Evolutionary conservation across 345 rosid species (phyloP), one percentile per base, ranked within the genome.

Genomic region (Lepidium aucheri): DNA sequence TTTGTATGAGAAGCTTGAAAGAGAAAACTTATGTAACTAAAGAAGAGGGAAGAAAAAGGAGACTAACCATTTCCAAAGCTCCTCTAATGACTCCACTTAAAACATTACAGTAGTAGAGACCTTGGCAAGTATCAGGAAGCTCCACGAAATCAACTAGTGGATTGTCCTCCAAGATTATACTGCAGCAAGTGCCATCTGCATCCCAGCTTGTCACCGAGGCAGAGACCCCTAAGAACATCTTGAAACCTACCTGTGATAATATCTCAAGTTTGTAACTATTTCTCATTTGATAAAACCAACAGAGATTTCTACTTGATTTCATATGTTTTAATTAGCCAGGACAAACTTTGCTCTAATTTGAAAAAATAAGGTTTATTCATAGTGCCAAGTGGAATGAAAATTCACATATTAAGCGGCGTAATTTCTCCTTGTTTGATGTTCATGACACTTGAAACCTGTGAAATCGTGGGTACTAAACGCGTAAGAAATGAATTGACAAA

Each of bases 121-220:
- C 98, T 83, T 86, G 97, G 53, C 95, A 89, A 46, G 84, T 83
- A 77, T 93, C 97, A 7, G 98, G 98, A 67, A 90, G 96, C 75
- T 90, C 98, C 52, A 90, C 98, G 45, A 90, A 90, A 66, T 93
- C 97, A 52, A 88, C 97, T 20, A 93, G 76, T 44, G 97, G 98
- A 75, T 90, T 93, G 70, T 93, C 98, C 54, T 88, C 97, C 77
- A 93, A 81, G 70, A 88, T 54, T 47, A 90, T 77, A 72, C 82
- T 86, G 82, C 97, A 90, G 73, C 85, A 80, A 44, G 94, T 90
- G 22, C 97, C 98, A 28, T 93, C 91, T 35, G 82, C 79, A 54
- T 93, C 90, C 94, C 96, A 90, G 57, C 86, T 93, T 63, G 75
- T 69, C 56, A 90, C 96, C 30, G 96, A 81, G 34, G 97, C 97